These are phyloP conservation scores for Sugiyamaella castrensis DNA, from an alignment of 1,139 yeast species.

Conservation along the genomic window DNA sequence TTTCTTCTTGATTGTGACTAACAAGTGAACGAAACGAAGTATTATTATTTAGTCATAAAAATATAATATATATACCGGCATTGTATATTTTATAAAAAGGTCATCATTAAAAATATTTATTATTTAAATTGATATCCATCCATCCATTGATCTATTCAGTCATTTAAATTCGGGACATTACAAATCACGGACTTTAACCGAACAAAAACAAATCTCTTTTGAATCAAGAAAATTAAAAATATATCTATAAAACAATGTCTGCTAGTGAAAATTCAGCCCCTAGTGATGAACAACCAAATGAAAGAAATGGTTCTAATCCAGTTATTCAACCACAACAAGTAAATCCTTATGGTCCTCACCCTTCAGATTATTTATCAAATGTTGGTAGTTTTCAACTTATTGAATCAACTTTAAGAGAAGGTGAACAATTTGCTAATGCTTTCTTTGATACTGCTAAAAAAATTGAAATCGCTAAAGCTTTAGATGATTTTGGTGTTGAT, in stretches of 20 bases:
- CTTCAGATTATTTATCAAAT: conserved; percentile 86
- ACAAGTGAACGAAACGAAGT: neutral
- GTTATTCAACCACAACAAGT: conserved; percentile 21
- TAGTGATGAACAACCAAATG: conserved; percentile 15
- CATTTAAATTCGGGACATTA: no score
- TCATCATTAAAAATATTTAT: neutral
- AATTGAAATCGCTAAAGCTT: conserved; percentile 95
- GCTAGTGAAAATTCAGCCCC: neutral
- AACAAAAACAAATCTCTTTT: neutral
- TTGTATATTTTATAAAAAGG: neutral
- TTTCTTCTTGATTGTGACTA: neutral
- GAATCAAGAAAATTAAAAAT: neutral
- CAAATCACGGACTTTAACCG: no score
- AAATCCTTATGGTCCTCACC: conserved; percentile 95
- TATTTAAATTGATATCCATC: no score
- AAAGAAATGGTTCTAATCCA: conserved; percentile 21
- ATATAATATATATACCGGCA: no score
- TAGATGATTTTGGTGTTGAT: conserved; percentile 97
- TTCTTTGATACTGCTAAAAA: conserved; percentile 93
- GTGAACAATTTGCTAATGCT: conserved; percentile 98
- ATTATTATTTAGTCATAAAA: no score
- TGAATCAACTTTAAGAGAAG: conserved; percentile 95
- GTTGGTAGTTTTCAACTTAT: conserved; percentile 87
- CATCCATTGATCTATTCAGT: no score
- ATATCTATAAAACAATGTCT: conserved; percentile 18